Evolutionary conservation across 2,329 filamentous ascomycete genomes (phyloP), one percentile per base, ranked within the genome.

Genomic region (Pestalotiopsis fici): DNA sequence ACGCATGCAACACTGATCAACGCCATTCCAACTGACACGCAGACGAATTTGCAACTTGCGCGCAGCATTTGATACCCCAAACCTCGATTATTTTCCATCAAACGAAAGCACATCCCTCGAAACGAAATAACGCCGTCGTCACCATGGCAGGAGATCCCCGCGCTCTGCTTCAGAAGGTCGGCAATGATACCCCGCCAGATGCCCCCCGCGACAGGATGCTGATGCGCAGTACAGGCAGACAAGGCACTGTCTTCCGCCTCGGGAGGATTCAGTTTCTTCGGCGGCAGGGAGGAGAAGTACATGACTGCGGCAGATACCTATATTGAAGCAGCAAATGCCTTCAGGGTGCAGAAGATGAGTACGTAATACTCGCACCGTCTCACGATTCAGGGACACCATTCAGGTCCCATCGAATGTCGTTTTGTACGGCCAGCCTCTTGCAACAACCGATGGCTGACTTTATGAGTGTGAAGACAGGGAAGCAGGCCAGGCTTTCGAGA

Each of bases 231-330:
- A 72, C 78, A 98, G 95, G 96, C 96, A 83, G 93, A 98, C 77
- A 97, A 96, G 84, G 87, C 90, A 64, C 87, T 93, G 28, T 83
- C 90, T 74, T 85, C 91, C 72, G 95, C 95, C 54, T 85, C 88
- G 23, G 85, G 92, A 31, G 95, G 95, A 74, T 98, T 97, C 83
- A 93, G 90, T 79, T 90, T 97, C 81, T 98, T 99, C 74, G 93
- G 94, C 56, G 93, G 93, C 59, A 88, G 90, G 67, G 88, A 93
- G 75, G 94, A 97, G 71, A 98, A 98, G 81, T 95, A 93, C 77
- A 93, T 97, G 82, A 90, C 91, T 82, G 95, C 95, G 15, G 93
- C 93, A 70, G 94, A 98, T 73, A 84, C 96, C 71, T 98, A 94
- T 78, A 90, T 88, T 21, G 90, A 97, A 79, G 95, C 95, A 54